Evolutionary conservation across 192 early-diverging fungal genomes (phyloP).

Genomic region (Borealophlyctis nickersoniae): DNA sequence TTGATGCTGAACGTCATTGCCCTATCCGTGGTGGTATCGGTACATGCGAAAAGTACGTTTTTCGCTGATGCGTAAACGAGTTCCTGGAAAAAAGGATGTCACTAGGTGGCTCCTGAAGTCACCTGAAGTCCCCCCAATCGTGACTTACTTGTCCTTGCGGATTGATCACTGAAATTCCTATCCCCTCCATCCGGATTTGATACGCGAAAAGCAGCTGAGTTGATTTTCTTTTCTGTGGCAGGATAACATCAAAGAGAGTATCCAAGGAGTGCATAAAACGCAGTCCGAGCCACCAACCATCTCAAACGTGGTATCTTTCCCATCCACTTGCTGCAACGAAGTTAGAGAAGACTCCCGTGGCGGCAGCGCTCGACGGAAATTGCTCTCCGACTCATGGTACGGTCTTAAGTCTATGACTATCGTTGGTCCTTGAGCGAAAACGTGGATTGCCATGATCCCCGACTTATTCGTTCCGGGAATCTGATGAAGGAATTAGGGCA

Average conservation of each 20-base stretch:
- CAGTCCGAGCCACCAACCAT: too few species aligned
- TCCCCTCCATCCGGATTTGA: conserved; percentile 74
- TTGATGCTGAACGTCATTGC: conserved; percentile 73
- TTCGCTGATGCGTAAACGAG: conserved; percentile 79
- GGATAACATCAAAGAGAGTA: too few species aligned
- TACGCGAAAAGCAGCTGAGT: conserved; percentile 51
- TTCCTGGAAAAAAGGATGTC: conserved; percentile 50
- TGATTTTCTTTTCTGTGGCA: conserved; percentile 36
- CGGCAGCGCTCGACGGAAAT: conserved; percentile 21
- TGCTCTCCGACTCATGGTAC: conserved; percentile 32
- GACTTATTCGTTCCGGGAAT: not conserved
- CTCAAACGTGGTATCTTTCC: conserved; percentile 15
- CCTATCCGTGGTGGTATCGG: conserved; percentile 80
- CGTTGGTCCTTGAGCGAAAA: conserved; percentile 43
- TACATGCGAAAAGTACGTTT: conserved; percentile 71
- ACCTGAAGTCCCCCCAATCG: not conserved
- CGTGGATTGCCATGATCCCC: conserved; percentile 39
- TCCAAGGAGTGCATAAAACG: too few species aligned
- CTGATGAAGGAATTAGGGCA: not conserved
- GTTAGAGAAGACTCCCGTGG: too few species aligned
- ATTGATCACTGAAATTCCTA: conserved; percentile 90
- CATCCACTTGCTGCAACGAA: too few species aligned
- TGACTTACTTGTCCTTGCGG: conserved; percentile 55
- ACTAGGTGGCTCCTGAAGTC: conserved; percentile 4
- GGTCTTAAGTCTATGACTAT: conserved; percentile 31